phyloP scores from a whole-genome alignment of 176 grass and related monocot species.

The Aechmea fasciata region DNA sequence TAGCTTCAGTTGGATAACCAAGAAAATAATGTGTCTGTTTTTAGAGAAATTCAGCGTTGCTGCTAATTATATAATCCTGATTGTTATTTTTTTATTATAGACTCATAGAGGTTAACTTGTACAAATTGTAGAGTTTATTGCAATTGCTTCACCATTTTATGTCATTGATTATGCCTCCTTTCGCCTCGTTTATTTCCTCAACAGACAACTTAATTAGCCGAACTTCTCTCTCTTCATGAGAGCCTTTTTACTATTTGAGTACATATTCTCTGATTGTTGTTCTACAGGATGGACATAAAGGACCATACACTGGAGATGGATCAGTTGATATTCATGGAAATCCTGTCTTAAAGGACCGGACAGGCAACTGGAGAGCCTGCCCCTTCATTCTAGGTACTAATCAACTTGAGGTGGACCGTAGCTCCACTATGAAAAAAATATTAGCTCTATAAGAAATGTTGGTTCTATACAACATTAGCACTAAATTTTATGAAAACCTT shows the following conservation, averaged over 20 bases:
- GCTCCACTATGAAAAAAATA: no score
- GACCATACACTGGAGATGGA: conserved; percentile 66
- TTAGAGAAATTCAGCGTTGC: no score
- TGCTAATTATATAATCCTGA: no score
- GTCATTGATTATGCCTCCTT: no score
- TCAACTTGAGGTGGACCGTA: neutral
- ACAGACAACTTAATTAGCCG: neutral
- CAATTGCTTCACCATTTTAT: no score
- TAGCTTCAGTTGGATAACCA: no score
- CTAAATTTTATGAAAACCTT: conserved; percentile 8
- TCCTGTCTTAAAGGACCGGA: conserved; percentile 54
- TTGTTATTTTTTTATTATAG: no score
- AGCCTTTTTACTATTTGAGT: neutral
- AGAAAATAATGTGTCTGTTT: no score
- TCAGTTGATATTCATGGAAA: conserved; percentile 65
- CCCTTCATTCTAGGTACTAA: conserved; percentile 77
- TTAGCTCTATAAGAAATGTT: no score
- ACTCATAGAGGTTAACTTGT: no score
- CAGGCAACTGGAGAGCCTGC: conserved; percentile 84
- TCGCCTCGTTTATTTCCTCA: neutral
- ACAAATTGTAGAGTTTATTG: no score
- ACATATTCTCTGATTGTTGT: conserved; percentile 2
- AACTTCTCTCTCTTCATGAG: neutral
- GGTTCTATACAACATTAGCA: neutral
- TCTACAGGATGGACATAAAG: conserved; percentile 40